phyloP scores from a whole-genome alignment of 805 yeast species.

The Pichia membranifaciens region DNA sequence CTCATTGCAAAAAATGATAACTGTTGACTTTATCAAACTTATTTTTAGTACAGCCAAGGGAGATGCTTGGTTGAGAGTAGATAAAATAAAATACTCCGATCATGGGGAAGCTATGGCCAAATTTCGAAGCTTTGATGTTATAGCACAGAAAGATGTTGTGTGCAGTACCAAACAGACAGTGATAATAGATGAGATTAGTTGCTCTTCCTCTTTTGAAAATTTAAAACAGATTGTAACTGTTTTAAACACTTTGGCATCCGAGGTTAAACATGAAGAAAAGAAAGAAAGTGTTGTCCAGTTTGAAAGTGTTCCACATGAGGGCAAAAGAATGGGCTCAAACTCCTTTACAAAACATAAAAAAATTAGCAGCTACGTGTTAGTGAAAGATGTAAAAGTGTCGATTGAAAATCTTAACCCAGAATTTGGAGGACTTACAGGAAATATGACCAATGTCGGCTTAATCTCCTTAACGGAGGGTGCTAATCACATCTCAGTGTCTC shows the following conservation, averaged over 20 bases:
- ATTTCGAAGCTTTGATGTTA: slow-evolving; percentile 24
- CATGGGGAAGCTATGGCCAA: slow-evolving; percentile 3
- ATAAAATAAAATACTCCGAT: slow-evolving; percentile 18
- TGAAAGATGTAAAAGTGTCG: slow-evolving; percentile 15
- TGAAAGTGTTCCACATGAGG: slow-evolving; percentile 7
- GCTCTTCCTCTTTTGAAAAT: neutral
- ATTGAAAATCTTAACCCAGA: slow-evolving; percentile 20
- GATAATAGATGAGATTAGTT: slow-evolving; percentile 12
- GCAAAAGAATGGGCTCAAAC: slow-evolving; percentile 24
- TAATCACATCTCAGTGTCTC: slow-evolving; percentile 1
- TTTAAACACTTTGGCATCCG: neutral
- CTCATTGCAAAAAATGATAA: neutral
- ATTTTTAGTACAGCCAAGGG: neutral
- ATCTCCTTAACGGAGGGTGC: slow-evolving; percentile 16
- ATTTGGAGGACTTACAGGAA: slow-evolving; percentile 31
- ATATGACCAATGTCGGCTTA: slow-evolving; percentile 16
- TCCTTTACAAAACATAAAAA: slow-evolving; percentile 19
- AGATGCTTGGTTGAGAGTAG: slow-evolving; percentile 8
- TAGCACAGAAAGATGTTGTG: slow-evolving; percentile 13
- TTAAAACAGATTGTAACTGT: neutral
- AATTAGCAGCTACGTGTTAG: slow-evolving; percentile 12
- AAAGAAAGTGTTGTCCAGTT: slow-evolving; percentile 4
- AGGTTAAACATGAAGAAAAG: neutral
- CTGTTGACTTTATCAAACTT: slow-evolving; percentile 1
- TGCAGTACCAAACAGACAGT: slow-evolving; percentile 7